phyloP scores from a whole-genome alignment of 805 yeast species.

The Saturnispora kantuleensis region DNA sequence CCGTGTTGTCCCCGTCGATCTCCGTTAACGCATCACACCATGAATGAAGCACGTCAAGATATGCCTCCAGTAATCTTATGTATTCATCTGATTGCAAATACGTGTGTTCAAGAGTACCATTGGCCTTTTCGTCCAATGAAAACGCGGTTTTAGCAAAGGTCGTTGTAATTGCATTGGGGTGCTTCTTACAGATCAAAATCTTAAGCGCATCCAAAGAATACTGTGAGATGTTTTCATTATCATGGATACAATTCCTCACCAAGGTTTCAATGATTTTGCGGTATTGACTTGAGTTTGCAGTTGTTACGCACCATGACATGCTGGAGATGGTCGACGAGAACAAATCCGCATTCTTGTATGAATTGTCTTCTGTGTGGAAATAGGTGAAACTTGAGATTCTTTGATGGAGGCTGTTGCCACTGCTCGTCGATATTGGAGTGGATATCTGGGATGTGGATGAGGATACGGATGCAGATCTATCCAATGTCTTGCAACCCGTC shows the following conservation, averaged over 20 bases:
- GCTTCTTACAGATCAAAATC: conserved; percentile 54
- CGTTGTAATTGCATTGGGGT: conserved; percentile 61
- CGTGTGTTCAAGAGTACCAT: conserved; percentile 42
- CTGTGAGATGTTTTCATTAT: conserved; percentile 47
- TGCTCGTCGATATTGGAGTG: conserved; percentile 15
- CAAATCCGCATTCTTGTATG: conserved; percentile 39
- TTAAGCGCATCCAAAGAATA: conserved; percentile 59
- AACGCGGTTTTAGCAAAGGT: conserved; percentile 74
- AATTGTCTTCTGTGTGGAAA: conserved; percentile 27
- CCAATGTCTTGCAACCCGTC: conserved; percentile 34
- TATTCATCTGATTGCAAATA: conserved; percentile 55
- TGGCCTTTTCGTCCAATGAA: conserved; percentile 62
- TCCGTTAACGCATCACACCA: conserved; percentile 66
- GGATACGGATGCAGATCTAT: conserved; percentile 5
- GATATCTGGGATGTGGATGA: conserved; percentile 8
- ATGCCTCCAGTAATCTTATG: conserved; percentile 50
- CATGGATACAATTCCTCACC: conserved; percentile 67
- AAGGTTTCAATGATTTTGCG: conserved; percentile 64
- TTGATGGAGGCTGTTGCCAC: conserved; percentile 23
- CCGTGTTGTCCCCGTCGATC: conserved; percentile 18
- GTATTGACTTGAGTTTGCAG: conserved; percentile 30
- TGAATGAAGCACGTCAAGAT: conserved; percentile 67
- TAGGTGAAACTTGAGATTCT: conserved; percentile 31
- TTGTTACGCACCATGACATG: conserved; percentile 58
- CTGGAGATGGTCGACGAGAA: conserved; percentile 63